phyloP scores from a whole-genome alignment of 176 grass and related monocot species.

The Carex kokanica region DNA sequence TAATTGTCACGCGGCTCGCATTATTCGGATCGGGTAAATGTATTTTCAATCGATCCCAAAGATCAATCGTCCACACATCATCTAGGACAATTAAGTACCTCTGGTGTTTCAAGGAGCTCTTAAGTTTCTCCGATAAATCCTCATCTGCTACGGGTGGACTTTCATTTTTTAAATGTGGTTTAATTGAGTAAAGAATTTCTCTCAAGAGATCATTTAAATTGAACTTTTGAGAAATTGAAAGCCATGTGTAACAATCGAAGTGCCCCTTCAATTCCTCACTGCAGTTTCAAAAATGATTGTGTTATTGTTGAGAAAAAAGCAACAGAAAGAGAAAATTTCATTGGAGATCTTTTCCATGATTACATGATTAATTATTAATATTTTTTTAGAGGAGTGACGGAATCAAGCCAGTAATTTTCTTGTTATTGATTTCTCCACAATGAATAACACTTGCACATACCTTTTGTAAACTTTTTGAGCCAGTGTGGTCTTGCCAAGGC shows the following conservation, averaged over 20 bases:
- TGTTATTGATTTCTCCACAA: no score
- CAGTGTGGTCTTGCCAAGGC: background rate
- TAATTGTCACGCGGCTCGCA: no score
- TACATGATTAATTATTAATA: no score
- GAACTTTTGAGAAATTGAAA: constrained; percentile 20
- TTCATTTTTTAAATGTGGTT: background rate
- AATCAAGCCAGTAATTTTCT: no score
- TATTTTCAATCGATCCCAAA: background rate
- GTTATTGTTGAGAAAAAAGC: no score
- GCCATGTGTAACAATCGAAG: background rate
- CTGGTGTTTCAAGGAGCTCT: background rate
- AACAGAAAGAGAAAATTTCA: no score
- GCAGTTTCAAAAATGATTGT: background rate
- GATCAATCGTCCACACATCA: background rate
- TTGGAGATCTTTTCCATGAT: no score
- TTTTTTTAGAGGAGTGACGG: no score
- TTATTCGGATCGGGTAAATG: background rate
- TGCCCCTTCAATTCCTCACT: background rate
- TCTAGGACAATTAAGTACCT: background rate
- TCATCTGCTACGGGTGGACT: background rate
- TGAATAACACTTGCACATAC: background rate
- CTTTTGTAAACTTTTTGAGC: background rate
- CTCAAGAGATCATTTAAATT: background rate
- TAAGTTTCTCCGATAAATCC: background rate
- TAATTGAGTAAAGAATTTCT: background rate